A percentile compares a stretch with the other conserved stretches of the same genome.
phyloP scores from a whole-genome alignment of 2,329 filamentous ascomycete genomes.

The Aspergillus novoparasiticus region DNA sequence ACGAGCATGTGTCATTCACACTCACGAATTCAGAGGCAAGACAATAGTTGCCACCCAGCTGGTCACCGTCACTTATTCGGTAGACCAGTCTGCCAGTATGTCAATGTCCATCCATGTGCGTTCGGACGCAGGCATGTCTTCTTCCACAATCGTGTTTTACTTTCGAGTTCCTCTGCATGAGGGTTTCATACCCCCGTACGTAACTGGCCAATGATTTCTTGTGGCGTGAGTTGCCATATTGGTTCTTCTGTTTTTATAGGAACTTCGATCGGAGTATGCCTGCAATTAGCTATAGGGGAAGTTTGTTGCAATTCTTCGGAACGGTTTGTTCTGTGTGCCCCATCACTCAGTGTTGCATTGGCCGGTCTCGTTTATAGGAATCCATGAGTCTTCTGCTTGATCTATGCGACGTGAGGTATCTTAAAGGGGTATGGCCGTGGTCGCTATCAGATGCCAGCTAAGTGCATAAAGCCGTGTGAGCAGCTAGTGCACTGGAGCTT shows the following conservation, averaged over 20 bases:
- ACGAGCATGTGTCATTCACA: neutral
- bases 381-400: constrained; percentile 5
- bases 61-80: neutral
- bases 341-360: neutral
- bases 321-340: neutral
- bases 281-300: constrained; percentile 25
- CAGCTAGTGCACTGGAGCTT: constrained; percentile 24
- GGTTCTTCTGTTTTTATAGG: constrained; percentile 9
- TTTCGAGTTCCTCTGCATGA: constrained; percentile 21
- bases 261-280: constrained; percentile 18
- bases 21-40: neutral
- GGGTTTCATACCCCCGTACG: constrained; percentile 1
- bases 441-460: constrained; percentile 20
- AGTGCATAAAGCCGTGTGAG: constrained; percentile 31
- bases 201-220: constrained; percentile 18
- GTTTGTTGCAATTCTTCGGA: constrained; percentile 20
- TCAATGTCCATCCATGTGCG: neutral
- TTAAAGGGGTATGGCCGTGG: constrained; percentile 1
- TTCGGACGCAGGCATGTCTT: constrained; percentile 25
- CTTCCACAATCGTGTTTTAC: constrained; percentile 24
- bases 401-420: constrained; percentile 7
- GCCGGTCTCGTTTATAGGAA: neutral
- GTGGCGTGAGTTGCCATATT: constrained; percentile 23
- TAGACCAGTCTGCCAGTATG: neutral
- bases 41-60: neutral